Conservation (phyloP, 2,329 filamentous ascomycete genomes). For the Cordyceps farinosa region DNA sequence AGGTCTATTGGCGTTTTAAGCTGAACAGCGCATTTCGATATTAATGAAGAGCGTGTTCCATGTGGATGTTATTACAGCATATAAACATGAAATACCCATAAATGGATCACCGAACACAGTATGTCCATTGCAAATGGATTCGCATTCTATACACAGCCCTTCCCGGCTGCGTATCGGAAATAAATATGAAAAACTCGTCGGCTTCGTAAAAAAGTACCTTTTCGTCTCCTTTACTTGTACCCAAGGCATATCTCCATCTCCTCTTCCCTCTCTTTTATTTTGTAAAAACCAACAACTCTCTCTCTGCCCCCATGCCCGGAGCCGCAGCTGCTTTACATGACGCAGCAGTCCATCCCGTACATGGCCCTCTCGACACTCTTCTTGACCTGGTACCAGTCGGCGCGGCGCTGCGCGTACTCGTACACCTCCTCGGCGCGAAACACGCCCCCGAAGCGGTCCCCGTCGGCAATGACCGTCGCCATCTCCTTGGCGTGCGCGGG, state of each 20-base stretch:
- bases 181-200: background rate
- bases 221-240: background rate
- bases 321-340: conserved; percentile 59
- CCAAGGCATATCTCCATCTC: background rate
- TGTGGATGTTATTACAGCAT: too few relatives aligned
- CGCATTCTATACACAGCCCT: background rate
- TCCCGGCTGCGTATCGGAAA: background rate
- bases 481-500: conserved; percentile 83
- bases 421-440: conserved; percentile 96
- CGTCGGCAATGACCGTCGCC: conserved; percentile 90
- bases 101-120: background rate
- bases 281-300: background rate
- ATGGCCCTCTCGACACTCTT: conserved; percentile 90
- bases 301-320: conserved; percentile 24
- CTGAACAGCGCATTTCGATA: background rate
- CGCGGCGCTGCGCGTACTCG: conserved; percentile 89
- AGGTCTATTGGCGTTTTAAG: background rate
- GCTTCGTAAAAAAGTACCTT: background rate
- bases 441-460: conserved; percentile 83
- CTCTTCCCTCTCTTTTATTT: background rate
- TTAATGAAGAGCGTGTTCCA: too few relatives aligned
- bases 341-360: conserved; percentile 85
- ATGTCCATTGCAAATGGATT: background rate
- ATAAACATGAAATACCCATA: background rate
- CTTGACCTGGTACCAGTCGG: conserved; percentile 92